Evolutionary conservation across 495 filamentous ascomycete species (phyloP).

Genomic region (Aspergillus coremiiformis): DNA sequence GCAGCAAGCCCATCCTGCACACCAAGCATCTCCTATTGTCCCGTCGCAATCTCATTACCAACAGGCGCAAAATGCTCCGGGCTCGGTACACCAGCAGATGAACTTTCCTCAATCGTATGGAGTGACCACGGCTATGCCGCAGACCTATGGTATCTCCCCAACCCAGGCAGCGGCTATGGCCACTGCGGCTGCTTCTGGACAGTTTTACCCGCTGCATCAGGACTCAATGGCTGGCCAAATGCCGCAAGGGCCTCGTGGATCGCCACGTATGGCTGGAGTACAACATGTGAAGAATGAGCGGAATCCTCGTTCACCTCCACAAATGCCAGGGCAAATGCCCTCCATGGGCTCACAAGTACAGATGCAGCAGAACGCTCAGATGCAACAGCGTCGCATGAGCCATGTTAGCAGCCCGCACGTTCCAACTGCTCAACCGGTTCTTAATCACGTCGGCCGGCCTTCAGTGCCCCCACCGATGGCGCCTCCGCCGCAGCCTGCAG

Average conservation of each 20-base stretch:
- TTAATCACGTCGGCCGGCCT: slow-evolving; percentile 43
- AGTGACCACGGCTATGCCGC: slow-evolving; percentile 41
- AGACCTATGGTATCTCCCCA: slow-evolving; percentile 44
- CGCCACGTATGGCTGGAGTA: slow-evolving; percentile 44
- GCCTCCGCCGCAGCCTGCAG: slow-evolving; percentile 42
- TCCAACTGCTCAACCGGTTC: slow-evolving; percentile 38
- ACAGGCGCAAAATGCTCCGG: slow-evolving; percentile 39
- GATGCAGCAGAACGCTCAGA: slow-evolving; percentile 37
- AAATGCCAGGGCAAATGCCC: slow-evolving; percentile 44
- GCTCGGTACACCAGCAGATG: slow-evolving; percentile 44
- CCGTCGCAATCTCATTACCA: slow-evolving; percentile 49
- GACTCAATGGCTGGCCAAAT: slow-evolving; percentile 44
- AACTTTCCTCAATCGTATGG: slow-evolving; percentile 47
- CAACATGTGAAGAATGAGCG: slow-evolving; percentile 43
- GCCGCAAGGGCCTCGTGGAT: slow-evolving; percentile 40
- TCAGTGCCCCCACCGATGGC: slow-evolving; percentile 43
- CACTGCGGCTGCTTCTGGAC: slow-evolving; percentile 48
- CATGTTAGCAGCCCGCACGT: slow-evolving; percentile 46
- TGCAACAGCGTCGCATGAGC: slow-evolving; percentile 44
- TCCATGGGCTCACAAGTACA: slow-evolving; percentile 45
- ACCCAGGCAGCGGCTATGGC: slow-evolving; percentile 51
- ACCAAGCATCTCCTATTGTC: slow-evolving; percentile 48
- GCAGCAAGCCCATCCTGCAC: slow-evolving; percentile 40
- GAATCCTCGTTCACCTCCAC: slow-evolving; percentile 44
- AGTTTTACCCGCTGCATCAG: slow-evolving; percentile 43